These are phyloP conservation scores for Rhodomyrtus tomentosa DNA, from an alignment of 345 rosid genomes.

Conservation along the genomic window DNA sequence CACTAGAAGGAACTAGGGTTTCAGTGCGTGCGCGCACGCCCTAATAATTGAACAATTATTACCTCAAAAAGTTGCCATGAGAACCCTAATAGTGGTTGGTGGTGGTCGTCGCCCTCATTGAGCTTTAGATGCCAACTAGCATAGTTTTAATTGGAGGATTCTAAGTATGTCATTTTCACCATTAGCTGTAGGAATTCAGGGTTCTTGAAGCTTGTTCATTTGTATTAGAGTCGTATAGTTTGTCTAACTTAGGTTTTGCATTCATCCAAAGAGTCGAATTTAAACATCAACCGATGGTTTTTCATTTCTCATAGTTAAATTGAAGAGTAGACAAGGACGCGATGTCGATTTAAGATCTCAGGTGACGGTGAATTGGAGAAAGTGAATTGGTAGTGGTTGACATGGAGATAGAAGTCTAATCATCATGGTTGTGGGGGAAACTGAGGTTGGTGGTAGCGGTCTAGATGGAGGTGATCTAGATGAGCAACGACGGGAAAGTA, in stretches of 20 bases:
- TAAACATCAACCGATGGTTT: background rate
- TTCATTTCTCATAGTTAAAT: background rate
- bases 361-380: background rate
- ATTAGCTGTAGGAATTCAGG: background rate
- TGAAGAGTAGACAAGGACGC: background rate
- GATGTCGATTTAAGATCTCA: background rate
- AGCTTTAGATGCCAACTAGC: background rate
- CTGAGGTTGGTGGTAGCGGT: background rate
- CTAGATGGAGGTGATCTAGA: background rate
- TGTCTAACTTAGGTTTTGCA: background rate
- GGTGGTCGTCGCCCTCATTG: background rate
- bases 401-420: background rate
- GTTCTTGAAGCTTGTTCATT: background rate
- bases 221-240: background rate
- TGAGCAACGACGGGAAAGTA: background rate
- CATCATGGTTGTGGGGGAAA: background rate
- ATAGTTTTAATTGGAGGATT: background rate
- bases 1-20: conserved; percentile 10
- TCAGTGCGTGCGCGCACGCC: conserved; percentile 10
- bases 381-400: background rate
- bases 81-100: background rate
- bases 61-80: conserved; percentile 21
- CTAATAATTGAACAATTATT: conserved; percentile 48
- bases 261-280: background rate
- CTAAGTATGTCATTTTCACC: background rate